Base-by-base conservation (phyloP, 495 filamentous ascomycete species). In the Tuber magnatum region DNA sequence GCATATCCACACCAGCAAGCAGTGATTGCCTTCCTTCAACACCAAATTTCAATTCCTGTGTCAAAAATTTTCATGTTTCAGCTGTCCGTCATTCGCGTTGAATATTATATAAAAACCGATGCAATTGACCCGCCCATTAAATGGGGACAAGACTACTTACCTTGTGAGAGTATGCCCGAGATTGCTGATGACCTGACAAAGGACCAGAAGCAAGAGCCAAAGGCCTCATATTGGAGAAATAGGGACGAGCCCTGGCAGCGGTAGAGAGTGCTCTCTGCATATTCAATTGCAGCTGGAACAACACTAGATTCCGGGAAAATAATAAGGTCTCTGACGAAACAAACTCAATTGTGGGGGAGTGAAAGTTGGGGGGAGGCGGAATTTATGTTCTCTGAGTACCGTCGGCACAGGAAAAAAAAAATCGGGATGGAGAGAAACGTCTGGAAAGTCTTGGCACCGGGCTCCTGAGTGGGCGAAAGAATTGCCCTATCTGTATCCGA, bases 31-130 rank as follows among this genome's bases (percentile, higher is more conserved):
- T 90, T 82, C 88, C 95, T 82, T 99, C 96, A 77, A 97, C 95
- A 81, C 95, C 96, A 82, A 99, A 99, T 87, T 97, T 97, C 82
- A 99, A 88, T 83, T 99, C 95, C 94, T 97, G 82, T 61, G 79
- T 68, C 32, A 71, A 65, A 65, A 32, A 65, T 35, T 65, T 65
- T 6, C 56, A 65, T 32, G 56, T 65, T 18, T 65, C 56, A 65
- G 56, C 14, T 35, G 28, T 35, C 56, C 28, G 28, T 65, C 28
- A 35, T 35, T 35, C 28, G 12, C 12, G 35, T 18, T 18, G 12
- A 65, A 65, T 65, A 65, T 65, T 18, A 65, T 65, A n/a, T 65
- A 14, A 18, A 65, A 65, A 65, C 32, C 18, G 56, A 65, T 35
- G 9, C 42, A 71, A 75, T 51, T 75, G 69, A 42, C 69, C 75